Conservation (phyloP, 2,329 filamentous ascomycete genomes). For the Botrytis sinoallii region DNA sequence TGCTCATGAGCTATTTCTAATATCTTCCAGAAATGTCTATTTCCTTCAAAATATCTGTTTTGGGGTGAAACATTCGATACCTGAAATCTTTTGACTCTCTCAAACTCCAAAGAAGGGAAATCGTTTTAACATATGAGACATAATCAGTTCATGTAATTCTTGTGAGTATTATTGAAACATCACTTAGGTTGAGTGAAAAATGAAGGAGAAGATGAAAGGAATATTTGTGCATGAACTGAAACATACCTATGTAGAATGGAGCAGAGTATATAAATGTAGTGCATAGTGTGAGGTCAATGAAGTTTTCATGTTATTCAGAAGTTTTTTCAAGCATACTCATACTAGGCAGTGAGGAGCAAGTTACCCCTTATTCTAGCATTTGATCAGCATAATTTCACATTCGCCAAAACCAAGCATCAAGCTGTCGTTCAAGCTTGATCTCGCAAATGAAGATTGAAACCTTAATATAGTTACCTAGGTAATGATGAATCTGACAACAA, state of each 20-base stretch:
- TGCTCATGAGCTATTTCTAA: neutral
- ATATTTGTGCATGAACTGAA: neutral
- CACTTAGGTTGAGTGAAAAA: neutral
- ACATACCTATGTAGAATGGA: neutral
- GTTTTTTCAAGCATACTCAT: neutral
- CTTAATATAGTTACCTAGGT: too few species aligned
- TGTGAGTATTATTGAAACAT: fast-evolving
- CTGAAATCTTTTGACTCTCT: neutral
- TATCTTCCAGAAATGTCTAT: neutral
- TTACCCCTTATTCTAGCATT: too few species aligned
- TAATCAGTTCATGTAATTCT: fast-evolving
- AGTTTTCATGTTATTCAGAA: neutral
- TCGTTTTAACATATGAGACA: fast-evolving
- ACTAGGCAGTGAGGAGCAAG: too few species aligned
- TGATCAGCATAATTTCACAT: too few species aligned
- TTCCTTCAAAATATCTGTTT: neutral
- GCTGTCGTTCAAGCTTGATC: too few species aligned
- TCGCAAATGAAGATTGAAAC: too few species aligned
- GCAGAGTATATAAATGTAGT: fast-evolving
- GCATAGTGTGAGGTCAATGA: neutral
- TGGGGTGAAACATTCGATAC: neutral
- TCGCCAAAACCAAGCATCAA: too few species aligned
- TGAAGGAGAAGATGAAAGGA: neutral
- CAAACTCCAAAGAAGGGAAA: neutral
- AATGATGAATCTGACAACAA: too few species aligned